These are phyloP conservation scores for Carallia brachiata DNA, from an alignment of 345 rosid genomes.

Conservation along the genomic window DNA sequence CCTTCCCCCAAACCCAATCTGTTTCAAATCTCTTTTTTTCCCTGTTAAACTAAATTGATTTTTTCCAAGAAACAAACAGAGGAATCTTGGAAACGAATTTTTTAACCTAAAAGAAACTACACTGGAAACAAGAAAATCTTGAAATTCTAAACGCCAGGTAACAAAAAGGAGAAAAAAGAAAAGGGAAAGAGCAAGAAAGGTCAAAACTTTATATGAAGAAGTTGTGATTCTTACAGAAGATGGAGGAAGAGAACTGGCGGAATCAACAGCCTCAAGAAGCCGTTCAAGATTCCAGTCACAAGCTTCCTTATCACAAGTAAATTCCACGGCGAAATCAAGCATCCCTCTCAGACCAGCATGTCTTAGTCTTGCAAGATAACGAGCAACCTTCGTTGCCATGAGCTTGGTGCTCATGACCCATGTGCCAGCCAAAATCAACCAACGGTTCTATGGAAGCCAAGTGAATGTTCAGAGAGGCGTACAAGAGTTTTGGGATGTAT, in stretches of 20 bases:
- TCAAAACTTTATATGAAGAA: background rate
- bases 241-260: conserved; percentile 59
- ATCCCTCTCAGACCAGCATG: conserved; percentile 65
- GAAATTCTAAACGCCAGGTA: background rate
- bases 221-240: conserved; percentile 45
- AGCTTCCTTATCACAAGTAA: conserved; percentile 45
- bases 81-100: background rate
- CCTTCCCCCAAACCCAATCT: background rate
- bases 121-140: background rate
- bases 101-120: background rate
- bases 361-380: conserved; percentile 42
- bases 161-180: background rate
- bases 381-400: conserved; percentile 38
- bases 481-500: conserved; percentile 32
- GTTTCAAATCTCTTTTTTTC: background rate
- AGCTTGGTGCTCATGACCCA: conserved; percentile 68
- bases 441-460: conserved; percentile 52
- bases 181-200: background rate
- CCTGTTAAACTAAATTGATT: background rate
- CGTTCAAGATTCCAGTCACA: conserved; percentile 65
- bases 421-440: conserved; percentile 57
- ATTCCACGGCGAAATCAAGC: conserved; percentile 77
- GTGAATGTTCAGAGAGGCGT: conserved; percentile 49
- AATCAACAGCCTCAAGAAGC: conserved; percentile 48
- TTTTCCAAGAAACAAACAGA: background rate